Percentiles rank a stretch among this genome's conserved stretches.
phyloP scores from a whole-genome alignment of 2,329 filamentous ascomycete species.

The Colletotrichum karsti region DNA sequence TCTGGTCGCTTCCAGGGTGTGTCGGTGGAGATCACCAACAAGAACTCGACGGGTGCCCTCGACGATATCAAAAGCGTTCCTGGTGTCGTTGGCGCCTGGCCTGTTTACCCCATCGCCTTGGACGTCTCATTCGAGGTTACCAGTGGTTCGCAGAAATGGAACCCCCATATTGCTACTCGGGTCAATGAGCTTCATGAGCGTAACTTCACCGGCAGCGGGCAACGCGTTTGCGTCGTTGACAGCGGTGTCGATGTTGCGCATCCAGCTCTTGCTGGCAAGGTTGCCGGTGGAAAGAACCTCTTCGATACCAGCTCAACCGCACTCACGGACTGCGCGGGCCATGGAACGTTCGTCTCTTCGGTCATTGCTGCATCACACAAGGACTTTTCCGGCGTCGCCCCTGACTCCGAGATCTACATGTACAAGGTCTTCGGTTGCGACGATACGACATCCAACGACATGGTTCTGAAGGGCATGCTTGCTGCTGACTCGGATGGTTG shows the following conservation, averaged over 20 bases:
- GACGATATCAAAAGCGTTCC: slow-evolving; percentile 25
- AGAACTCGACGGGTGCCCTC: slow-evolving; percentile 4
- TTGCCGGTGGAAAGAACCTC: slow-evolving; percentile 31
- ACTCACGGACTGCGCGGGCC: slow-evolving; percentile 31
- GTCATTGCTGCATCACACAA: slow-evolving; percentile 15
- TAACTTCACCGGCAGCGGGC: slow-evolving; percentile 30
- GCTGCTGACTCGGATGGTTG: slow-evolving; percentile 32
- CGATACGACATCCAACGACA: slow-evolving; percentile 27
- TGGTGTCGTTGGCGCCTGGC: slow-evolving; percentile 18
- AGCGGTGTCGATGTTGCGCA: slow-evolving; percentile 29
- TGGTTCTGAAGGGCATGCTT: slow-evolving; percentile 33
- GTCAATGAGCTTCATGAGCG: slow-evolving; percentile 31
- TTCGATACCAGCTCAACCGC: slow-evolving; percentile 22
- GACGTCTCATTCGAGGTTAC: slow-evolving; percentile 18
- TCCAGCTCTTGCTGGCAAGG: slow-evolving; percentile 26
- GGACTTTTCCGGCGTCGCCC: slow-evolving; percentile 31
- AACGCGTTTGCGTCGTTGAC: slow-evolving; percentile 33
- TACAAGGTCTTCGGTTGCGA: slow-evolving; percentile 36
- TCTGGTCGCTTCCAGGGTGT: slow-evolving; percentile 22
- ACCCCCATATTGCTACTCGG: slow-evolving; percentile 28
- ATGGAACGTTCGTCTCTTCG: slow-evolving; percentile 32
- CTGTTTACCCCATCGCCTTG: slow-evolving; percentile 30
- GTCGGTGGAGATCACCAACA: slow-evolving; percentile 17
- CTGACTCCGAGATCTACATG: slow-evolving; percentile 33
- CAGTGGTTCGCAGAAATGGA: slow-evolving; percentile 22